Evolutionary conservation across 352 stramenopile genomes (phyloP), one percentile per base, ranked within the genome.

Genomic region (Thraustochytrium sp.): DNA sequence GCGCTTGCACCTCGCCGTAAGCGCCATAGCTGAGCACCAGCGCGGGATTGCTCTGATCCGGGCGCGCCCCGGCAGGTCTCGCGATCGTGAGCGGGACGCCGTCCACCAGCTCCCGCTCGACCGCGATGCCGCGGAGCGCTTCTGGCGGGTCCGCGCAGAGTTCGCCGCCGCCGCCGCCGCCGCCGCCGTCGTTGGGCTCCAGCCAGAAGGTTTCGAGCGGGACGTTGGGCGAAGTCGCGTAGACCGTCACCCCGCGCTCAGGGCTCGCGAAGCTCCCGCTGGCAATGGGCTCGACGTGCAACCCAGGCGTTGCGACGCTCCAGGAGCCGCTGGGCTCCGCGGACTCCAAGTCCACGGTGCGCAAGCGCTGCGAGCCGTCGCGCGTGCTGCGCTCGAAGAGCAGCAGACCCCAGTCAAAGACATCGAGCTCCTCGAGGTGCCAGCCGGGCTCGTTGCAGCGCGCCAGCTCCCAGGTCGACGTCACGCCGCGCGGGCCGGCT

Each of bases 381-480:
- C 34, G 93, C 31, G 88, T 80, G 13, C 90, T 87, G 13, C 91
- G 91, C 85, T 94, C 92, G 37, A 94, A 96, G 1, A 95, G 83
- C 48, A 95, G 90, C 38, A 95, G 72, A 53, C 90, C 91, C 5
- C 92, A 82, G n/a, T 91, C 61, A 59, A 94, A 94, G 29, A 96
- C 72, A 82, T 96, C 92, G 11, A 96, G 88, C 73, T 96, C 92
- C 49, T 96, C 92, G 78, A 96, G 93, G 78, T 96, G 94, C 18
- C 93, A 90, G 38, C 91, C 87, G 38, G 76, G 38, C 0, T 90
- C 76, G 38, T 72, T 72, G 40, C 59, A 72, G 26, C 26, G 9
- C 8, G 13, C 21, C 1, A 72, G 59, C 4, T 83, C 84, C 37
- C 62, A 51, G 13, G 49, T 85, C n/a, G 18, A 46, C 38, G n/a